These are phyloP conservation scores for Ceratorhiza oryzae-sativae DNA, from an alignment of 1,284 basidiomycete species.

Conservation along the genomic window DNA sequence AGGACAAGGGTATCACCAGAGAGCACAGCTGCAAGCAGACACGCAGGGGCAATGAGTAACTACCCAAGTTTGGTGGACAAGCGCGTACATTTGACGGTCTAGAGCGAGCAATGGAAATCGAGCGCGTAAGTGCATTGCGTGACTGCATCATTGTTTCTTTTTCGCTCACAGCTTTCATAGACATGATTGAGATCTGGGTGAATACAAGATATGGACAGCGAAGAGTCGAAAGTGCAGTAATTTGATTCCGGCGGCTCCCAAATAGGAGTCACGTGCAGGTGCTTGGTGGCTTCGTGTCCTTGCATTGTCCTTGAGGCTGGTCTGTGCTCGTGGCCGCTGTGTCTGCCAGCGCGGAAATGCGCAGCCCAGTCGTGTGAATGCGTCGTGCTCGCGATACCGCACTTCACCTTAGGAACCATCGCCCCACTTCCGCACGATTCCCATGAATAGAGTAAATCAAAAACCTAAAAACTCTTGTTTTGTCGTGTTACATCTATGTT, in stretches of 20 bases:
- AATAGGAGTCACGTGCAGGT: conserved; percentile 14
- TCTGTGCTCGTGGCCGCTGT: no score
- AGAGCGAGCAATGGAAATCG: not conserved
- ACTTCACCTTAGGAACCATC: not conserved
- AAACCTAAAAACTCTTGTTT: not conserved
- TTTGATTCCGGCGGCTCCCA: conserved; percentile 26
- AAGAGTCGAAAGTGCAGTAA: conserved; percentile 18
- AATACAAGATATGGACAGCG: conserved; percentile 36
- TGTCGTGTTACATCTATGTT: not conserved
- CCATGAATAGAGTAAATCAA: conserved; percentile 2
- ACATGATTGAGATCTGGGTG: conserved; percentile 44
- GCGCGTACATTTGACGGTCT: conserved; percentile 25
- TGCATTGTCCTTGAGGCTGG: conserved; percentile 1
- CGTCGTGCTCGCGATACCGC: not conserved
- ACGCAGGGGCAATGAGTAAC: not conserved
- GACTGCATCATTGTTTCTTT: not conserved
- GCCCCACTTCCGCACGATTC: not conserved
- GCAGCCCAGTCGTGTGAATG: no score
- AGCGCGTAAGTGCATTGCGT: not conserved
- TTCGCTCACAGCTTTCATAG: conserved; percentile 50
- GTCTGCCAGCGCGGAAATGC: no score
- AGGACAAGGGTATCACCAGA: conserved; percentile 89
- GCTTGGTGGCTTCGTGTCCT: not conserved
- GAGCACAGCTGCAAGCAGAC: conserved; percentile 68
- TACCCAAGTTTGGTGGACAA: not conserved